Conservation (phyloP, 129 eudicot species). For the Arctium lappa region DNA sequence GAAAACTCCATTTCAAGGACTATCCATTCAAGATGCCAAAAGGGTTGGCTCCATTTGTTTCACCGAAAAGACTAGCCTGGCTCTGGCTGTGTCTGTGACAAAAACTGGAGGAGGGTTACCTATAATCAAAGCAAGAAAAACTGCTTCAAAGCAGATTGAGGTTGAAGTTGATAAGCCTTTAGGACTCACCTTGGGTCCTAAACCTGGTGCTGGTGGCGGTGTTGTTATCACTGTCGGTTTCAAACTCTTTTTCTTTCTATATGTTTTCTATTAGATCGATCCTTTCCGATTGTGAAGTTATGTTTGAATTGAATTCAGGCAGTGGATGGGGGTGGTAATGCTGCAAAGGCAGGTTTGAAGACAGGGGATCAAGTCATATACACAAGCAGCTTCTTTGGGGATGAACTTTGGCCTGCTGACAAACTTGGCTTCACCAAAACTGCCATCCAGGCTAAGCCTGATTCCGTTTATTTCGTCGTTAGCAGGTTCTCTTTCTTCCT, state of each 20-base stretch:
- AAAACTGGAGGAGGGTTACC: conserved; percentile 28
- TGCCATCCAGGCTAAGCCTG: conserved; percentile 94
- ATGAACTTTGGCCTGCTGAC: conserved; percentile 99
- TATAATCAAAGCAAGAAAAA: conserved; percentile 57
- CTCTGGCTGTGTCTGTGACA: background rate
- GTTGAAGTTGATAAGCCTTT: conserved; percentile 97
- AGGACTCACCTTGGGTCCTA: conserved; percentile 90
- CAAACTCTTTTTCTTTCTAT: background rate
- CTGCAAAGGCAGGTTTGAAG: conserved; percentile 90
- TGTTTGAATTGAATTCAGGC: conserved; percentile 39
- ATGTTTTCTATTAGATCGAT: too few relatives aligned
- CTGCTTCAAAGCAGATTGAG: conserved; percentile 81
- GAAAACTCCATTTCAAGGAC: conserved; percentile 82
- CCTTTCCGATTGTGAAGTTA: background rate
- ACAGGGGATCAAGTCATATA: conserved; percentile 90
- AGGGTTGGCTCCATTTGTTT: conserved; percentile 43
- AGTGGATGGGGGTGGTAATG: conserved; percentile 90
- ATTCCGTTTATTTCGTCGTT: conserved; percentile 89
- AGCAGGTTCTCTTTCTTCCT: conserved; percentile 53
- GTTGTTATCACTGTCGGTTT: conserved; percentile 80
- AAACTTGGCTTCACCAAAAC: conserved; percentile 95
- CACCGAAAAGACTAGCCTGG: background rate
- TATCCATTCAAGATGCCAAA: conserved; percentile 63
- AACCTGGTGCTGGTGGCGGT: conserved; percentile 90
- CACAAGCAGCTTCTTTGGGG: conserved; percentile 98